Conservation (phyloP, 2,329 filamentous ascomycete species). For the Colletotrichum lindemuthianum region DNA sequence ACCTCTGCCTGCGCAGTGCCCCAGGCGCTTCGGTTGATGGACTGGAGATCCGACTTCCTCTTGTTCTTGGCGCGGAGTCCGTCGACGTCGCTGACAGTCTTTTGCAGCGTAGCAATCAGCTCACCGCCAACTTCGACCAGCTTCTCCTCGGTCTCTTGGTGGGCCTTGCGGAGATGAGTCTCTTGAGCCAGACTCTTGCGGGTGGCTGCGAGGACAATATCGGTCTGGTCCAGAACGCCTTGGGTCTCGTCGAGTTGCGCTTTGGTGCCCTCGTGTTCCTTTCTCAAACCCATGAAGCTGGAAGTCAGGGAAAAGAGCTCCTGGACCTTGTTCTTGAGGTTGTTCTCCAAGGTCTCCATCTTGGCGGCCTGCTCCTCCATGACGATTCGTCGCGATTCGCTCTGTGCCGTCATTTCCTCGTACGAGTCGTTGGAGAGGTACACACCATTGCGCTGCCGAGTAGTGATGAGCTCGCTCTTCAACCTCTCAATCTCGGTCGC, state of each 20-base stretch:
- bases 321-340: constrained; percentile 91
- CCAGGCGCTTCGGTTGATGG: constrained; percentile 83
- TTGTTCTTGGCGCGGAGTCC: constrained; percentile 87
- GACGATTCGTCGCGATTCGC: constrained; percentile 89
- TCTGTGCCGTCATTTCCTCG: constrained; percentile 91
- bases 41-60: constrained; percentile 85
- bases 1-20: constrained; percentile 79
- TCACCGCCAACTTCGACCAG: constrained; percentile 78
- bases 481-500: constrained; percentile 93
- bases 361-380: constrained; percentile 92
- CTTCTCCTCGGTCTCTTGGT: constrained; percentile 84
- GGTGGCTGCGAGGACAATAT: constrained; percentile 82
- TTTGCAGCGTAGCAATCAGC: constrained; percentile 80
- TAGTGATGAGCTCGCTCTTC: constrained; percentile 92
- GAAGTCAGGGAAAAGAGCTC: constrained; percentile 89
- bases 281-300: constrained; percentile 87
- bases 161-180: constrained; percentile 80
- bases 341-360: constrained; percentile 91
- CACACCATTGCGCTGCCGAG: constrained; percentile 92
- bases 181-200: constrained; percentile 83
- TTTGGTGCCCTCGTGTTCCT: constrained; percentile 84
- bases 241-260: constrained; percentile 81
- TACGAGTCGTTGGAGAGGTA: constrained; percentile 90
- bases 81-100: constrained; percentile 82
- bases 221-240: constrained; percentile 85